phyloP scores from a whole-genome alignment of 371 early-diverging fungal genomes.

The Conidiobolus incongruus region DNA sequence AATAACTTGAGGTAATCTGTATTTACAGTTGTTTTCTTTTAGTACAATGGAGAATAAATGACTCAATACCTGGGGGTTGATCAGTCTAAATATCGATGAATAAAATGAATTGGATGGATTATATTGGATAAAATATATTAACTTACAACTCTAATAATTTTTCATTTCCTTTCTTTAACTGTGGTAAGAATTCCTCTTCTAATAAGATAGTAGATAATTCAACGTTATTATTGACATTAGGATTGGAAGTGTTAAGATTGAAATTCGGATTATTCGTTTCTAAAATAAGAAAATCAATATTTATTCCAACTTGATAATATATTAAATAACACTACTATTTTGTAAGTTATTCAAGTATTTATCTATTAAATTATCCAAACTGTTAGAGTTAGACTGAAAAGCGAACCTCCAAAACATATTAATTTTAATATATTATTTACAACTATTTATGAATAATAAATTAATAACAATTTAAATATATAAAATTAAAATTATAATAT shows the following conservation, averaged over 20 bases:
- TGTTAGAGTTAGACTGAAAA: constrained; percentile 3
- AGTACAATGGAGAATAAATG: no score
- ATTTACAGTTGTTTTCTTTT: no score
- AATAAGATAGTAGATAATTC: background rate
- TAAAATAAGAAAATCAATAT: background rate
- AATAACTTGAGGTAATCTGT: no score
- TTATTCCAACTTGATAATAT: background rate
- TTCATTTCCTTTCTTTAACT: constrained; percentile 3
- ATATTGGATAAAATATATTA: background rate
- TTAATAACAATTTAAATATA: no score
- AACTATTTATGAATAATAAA: no score
- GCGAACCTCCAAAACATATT: constrained; percentile 6
- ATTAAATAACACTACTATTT: background rate
- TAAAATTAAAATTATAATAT: no score
- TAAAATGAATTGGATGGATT: background rate
- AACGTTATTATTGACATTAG: background rate
- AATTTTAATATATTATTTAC: no score
- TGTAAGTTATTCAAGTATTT: background rate
- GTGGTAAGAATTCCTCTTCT: background rate
- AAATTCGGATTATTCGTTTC: no score
- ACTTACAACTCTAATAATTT: constrained; percentile 1
- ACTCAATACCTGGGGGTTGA: background rate
- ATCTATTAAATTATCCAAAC: constrained; percentile 2
- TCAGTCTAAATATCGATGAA: background rate
- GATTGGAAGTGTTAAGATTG: no score